Base-by-base conservation (phyloP, 1,284 basidiomycete genomes). In the Inonotus hispidus region DNA sequence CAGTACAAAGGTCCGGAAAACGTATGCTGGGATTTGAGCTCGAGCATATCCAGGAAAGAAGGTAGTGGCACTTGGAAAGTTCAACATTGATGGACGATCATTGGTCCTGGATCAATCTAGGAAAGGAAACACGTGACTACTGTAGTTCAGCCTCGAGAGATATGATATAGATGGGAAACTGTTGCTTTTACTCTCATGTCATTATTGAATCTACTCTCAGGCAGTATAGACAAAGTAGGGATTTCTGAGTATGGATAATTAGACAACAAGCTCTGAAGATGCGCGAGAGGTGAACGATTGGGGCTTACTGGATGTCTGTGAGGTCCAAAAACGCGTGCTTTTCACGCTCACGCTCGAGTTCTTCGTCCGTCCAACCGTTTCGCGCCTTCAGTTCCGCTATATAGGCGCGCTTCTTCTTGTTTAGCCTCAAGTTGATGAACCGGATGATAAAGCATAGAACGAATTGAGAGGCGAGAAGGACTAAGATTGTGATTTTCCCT, bases 401-500 rank as follows among this genome's bases (percentile, higher is more conserved):
- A 29, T 64, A 64, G 3, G 70, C 70, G 32, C 61, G 63, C 66
- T 83, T 87, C 70, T 80, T 76, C 66, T 68, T 71, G 66, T 87
- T 87, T 67, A 84, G 67, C n/a, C 75, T 72, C 3, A 82, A 46
- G 65, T 87, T 86, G 64, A 83, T 77, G 72, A 74, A 81, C 16
- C 83, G 77, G 38, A 87, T 72, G 29, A 82, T 60, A 62, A 80
- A 73, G 7, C 78, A 82, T 16, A 85, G 67, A 16, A 71, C 72
- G 25, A 84, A 69, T 67, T 85, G 82, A 3, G 77, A 73, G 1
- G 73, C 77, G n/a, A 87, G 75, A 13, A 87, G 74, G 1, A 82
- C 75, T 70, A 87, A 77, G 63, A 87, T 83, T 1, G 82, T 78
- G 29, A 81, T 79, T 67, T 88, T 87, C 5, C 83, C 83, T 0